These are phyloP conservation scores for Scutellaria minor DNA, from an alignment of 257 asterid species.

Conservation along the genomic window DNA sequence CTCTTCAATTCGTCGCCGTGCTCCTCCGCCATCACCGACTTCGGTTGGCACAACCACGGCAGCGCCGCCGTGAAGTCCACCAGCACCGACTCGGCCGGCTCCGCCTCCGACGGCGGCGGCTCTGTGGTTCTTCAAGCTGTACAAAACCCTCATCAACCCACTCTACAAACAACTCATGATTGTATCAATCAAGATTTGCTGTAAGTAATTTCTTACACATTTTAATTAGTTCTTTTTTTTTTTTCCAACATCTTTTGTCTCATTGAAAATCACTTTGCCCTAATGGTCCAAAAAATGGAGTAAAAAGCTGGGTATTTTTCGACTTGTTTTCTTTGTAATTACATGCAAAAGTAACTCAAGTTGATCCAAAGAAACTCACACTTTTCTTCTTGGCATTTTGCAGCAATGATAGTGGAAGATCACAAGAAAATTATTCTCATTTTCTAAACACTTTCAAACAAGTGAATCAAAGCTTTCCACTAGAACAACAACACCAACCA, in stretches of 20 bases:
- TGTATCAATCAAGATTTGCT: constrained; percentile 56
- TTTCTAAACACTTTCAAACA: constrained; percentile 16
- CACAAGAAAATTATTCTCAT: constrained; percentile 52
- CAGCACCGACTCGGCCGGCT: constrained; percentile 49
- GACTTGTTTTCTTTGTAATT: constrained; percentile 41
- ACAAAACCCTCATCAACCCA: constrained; percentile 32
- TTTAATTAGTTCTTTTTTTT: background rate
- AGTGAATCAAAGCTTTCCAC: constrained; percentile 30
- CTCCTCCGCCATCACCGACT: constrained; percentile 51
- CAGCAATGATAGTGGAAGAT: constrained; percentile 55
- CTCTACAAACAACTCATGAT: constrained; percentile 24
- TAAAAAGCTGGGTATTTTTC: constrained; percentile 39
- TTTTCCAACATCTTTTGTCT: background rate
- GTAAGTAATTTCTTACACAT: constrained; percentile 44
- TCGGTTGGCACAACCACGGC: constrained; percentile 49
- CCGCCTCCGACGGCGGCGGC: constrained; percentile 48
- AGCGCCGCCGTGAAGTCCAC: constrained; percentile 41
- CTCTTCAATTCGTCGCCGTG: constrained; percentile 62
- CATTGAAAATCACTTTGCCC: constrained; percentile 3
- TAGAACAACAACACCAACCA: background rate
- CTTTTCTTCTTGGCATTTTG: constrained; percentile 55
- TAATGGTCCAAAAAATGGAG: constrained; percentile 37
- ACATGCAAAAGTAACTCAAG: constrained; percentile 37
- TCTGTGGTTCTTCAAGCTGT: constrained; percentile 34
- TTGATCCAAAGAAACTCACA: constrained; percentile 27